Evolutionary conservation across 2,329 filamentous ascomycete species (phyloP), one percentile per base, ranked within the genome.

Genomic region (Microdochium bolleyi): DNA sequence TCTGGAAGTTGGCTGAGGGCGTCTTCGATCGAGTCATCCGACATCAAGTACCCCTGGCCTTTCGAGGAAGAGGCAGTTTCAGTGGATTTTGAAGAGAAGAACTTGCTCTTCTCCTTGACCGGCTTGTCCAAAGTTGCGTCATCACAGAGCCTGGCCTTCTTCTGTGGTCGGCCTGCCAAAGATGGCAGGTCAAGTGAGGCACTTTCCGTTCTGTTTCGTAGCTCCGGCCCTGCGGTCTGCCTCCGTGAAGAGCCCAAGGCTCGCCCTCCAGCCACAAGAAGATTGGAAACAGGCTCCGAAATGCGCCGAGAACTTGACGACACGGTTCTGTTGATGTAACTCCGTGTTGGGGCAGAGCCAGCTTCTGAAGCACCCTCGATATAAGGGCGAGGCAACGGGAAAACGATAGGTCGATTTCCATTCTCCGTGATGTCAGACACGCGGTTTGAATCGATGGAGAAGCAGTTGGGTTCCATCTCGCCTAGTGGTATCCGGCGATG

Each of bases 401-500:
- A 83, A 0, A 84, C 78, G 1, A 80, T 73, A 2, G 80, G 77
- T 4, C 74, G 74, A 32, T 75, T 62, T 3, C 74, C 78, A 53
- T 75, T 74, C 24, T 73, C 67, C 0, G 77, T 79, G 52, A 79
- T 66, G 52, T 68, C 69, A n/a, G 74, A 69, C 54, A 78, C 67
- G 55, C 73, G 69, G 25, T 75, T 64, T 14, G 73, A 68, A 54
- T 83, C 76, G 13, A 81, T 70, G 14, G 73, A 68, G 59, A 84
- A 84, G 61, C 78, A 83, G 56, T 84, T 84, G 38, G 77, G 70
- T 51, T 83, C 79, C 80, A 84, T 84, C 60, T 81, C 78, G n/a
- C 76, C 80, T 60, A 84, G 75, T 0, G 80, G 77, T 53, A 82
- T 76, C 2, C 80, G 75, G 32, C 67, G 65, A 52, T 72, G 66